These are phyloP conservation scores for Flaveria bidentis DNA, from an alignment of 129 eudicot genomes.

Conservation along the genomic window DNA sequence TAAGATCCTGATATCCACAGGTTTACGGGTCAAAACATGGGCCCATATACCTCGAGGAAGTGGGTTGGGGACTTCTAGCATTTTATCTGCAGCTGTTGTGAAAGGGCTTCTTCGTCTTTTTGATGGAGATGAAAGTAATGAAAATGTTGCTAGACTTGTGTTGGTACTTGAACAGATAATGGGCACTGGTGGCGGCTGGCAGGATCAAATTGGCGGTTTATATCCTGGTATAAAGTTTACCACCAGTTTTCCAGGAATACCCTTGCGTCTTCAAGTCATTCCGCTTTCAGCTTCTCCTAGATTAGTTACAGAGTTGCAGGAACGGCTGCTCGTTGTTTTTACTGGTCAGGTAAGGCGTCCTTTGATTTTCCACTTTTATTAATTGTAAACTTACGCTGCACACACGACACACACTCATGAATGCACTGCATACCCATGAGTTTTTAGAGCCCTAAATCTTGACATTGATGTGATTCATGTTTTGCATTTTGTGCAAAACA, in stretches of 20 bases:
- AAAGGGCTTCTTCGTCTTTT: slow-evolving; percentile 84
- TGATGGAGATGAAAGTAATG: slow-evolving; percentile 79
- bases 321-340: slow-evolving; percentile 83
- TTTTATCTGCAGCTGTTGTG: slow-evolving; percentile 95
- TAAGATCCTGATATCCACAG: slow-evolving; percentile 44
- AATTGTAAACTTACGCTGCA: too few relatives aligned
- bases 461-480: slow-evolving; percentile 15
- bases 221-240: slow-evolving; percentile 90
- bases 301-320: slow-evolving; percentile 63
- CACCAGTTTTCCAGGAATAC: slow-evolving; percentile 86
- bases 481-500: slow-evolving; percentile 16
- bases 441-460: neutral
- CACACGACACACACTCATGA: neutral
- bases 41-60: slow-evolving; percentile 98
- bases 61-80: slow-evolving; percentile 97
- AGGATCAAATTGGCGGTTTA: slow-evolving; percentile 93
- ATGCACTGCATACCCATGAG: neutral
- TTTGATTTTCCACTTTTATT: neutral
- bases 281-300: slow-evolving; percentile 78
- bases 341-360: slow-evolving; percentile 84
- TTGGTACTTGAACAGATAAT: slow-evolving; percentile 94
- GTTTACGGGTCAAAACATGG: slow-evolving; percentile 79
- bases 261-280: slow-evolving; percentile 87
- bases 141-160: slow-evolving; percentile 87
- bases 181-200: slow-evolving; percentile 99